Evolutionary conservation across 1,284 basidiomycete species (phyloP).

Genomic region (Cryptococcus sp.): DNA sequence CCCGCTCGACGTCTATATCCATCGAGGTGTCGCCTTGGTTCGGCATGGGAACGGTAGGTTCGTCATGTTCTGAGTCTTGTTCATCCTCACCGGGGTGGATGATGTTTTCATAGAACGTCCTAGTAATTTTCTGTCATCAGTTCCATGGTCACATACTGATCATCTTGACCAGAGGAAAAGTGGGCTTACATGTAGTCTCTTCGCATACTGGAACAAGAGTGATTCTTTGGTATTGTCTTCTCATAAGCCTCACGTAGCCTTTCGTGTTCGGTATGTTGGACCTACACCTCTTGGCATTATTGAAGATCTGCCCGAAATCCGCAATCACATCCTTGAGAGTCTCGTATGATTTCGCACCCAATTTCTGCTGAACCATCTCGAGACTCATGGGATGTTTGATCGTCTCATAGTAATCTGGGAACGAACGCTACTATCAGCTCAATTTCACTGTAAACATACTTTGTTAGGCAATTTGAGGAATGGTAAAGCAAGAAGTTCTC

Average conservation of each 20-base stretch:
- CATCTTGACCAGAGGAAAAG: not conserved
- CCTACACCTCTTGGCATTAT: constrained; percentile 46
- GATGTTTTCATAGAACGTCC: constrained; percentile 24
- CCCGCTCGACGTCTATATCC: constrained; percentile 1
- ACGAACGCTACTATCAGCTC: constrained; percentile 22
- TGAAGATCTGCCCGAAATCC: constrained; percentile 43
- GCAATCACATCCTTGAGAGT: constrained; percentile 32
- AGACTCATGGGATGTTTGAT: constrained; percentile 46
- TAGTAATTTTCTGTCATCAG: constrained; percentile 31
- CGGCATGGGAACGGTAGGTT: not conserved
- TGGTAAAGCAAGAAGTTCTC: constrained; percentile 34
- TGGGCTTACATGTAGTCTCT: constrained; percentile 45
- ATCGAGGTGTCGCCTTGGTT: constrained; percentile 4
- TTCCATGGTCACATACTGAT: not conserved
- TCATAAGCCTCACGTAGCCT: not conserved
- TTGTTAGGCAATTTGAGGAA: constrained; percentile 44
- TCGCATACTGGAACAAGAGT: constrained; percentile 43
- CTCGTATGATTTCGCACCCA: constrained; percentile 25
- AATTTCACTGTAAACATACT: too few species aligned
- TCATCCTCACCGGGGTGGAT: constrained; percentile 19
- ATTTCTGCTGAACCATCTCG: constrained; percentile 35
- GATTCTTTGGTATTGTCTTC: constrained; percentile 46
- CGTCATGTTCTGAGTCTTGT: constrained; percentile 20
- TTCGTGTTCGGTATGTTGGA: constrained; percentile 1
- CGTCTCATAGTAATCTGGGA: constrained; percentile 45